Evolutionary conservation across 768 basidiomycete genomes (phyloP), one percentile per base, ranked within the genome.

Genomic region (Infundibulicybe gibba): DNA sequence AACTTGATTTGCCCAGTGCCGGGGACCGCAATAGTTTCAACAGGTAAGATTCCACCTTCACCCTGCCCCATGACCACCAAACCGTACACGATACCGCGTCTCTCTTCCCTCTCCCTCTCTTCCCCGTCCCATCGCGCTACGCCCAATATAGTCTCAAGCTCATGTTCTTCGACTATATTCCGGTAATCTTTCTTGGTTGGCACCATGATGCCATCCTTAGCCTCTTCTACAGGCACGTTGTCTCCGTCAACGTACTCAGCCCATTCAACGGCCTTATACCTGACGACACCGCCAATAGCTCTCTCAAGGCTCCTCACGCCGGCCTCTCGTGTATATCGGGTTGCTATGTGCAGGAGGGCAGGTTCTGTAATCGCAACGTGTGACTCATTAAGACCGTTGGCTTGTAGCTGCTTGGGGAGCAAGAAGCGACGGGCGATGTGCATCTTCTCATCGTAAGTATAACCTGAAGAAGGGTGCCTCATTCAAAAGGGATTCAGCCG

Each of bases 231-330:
- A 38, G 35, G 10, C 14, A 38, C 10, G 6, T 32, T 51, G 32
- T 52, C 50, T 16, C 59, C 64, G 48, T 85, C 81, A 12, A 81
- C 61, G 55, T 75, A 71, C 53, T 89, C 86, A 0, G 90, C 81
- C 83, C 87, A 94, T 55, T 97, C 87, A 4, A 97, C 94, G 1
- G 92, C 94, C 58, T 97, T 97, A 54, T 77, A 86, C 30, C 94
- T 70, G n/a, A 87, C 87, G n/a, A 97, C 84, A 17, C 84, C 77
- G 2, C 90, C 92, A 35, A 97, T 82, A 2, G 89, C 81, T 11
- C 94, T 80, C 57, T 97, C 94, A 13, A 95, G 76, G 39, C 81
- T 83, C 32, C 94, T 81, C n/a, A 97, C 94, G 31, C 94, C 94
- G 0, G 93, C 91, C 64, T 97, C 94, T 5, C 90, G 75, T 2